Evolutionary conservation across 2,329 filamentous ascomycete species (phyloP).

Genomic region (Neocatenulostroma microsporum): DNA sequence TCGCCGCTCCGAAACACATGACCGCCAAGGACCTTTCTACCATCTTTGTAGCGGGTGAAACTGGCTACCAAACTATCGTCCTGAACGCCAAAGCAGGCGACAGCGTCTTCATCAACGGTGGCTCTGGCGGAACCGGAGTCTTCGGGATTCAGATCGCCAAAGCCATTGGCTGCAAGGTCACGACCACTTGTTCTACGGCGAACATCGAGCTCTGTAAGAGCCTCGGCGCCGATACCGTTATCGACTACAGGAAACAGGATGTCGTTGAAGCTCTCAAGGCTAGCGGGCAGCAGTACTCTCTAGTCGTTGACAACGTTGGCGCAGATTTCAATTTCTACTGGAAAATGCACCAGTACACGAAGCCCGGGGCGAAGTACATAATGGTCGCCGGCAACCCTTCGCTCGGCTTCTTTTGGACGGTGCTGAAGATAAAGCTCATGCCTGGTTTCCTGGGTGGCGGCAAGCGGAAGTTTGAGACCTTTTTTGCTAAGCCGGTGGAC

Average conservation of each 20-base stretch:
- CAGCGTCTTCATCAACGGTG: slow-evolving; percentile 58
- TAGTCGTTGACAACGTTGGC: slow-evolving; percentile 54
- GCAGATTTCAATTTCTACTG: slow-evolving; percentile 45
- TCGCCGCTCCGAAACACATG: slow-evolving; percentile 39
- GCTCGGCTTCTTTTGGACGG: slow-evolving; percentile 8
- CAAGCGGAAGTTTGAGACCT: slow-evolving; percentile 34
- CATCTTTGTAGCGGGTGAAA: slow-evolving; percentile 29
- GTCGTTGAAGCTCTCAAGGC: slow-evolving; percentile 41
- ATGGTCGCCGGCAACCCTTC: slow-evolving; percentile 15
- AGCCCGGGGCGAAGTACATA: slow-evolving; percentile 42
- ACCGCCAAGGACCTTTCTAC: slow-evolving; percentile 28
- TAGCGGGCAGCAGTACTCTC: slow-evolving; percentile 43
- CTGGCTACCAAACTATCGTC: slow-evolving; percentile 32
- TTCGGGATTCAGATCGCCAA: slow-evolving; percentile 60
- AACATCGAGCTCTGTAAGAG: slow-evolving; percentile 51
- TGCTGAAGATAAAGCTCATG: slow-evolving; percentile 31
- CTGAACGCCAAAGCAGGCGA: slow-evolving; percentile 35
- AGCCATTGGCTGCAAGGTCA: slow-evolving; percentile 51
- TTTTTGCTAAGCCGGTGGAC: slow-evolving; percentile 31
- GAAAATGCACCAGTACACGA: slow-evolving; percentile 45
- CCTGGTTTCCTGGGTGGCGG: slow-evolving; percentile 47
- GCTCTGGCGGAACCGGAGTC: slow-evolving; percentile 54
- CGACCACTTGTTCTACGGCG: slow-evolving; percentile 49
- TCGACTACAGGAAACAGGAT: slow-evolving; percentile 51
- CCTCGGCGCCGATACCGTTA: slow-evolving; percentile 56